phyloP scores from a whole-genome alignment of 306 rosid genomes.

The Hippophae gyantsensis region DNA sequence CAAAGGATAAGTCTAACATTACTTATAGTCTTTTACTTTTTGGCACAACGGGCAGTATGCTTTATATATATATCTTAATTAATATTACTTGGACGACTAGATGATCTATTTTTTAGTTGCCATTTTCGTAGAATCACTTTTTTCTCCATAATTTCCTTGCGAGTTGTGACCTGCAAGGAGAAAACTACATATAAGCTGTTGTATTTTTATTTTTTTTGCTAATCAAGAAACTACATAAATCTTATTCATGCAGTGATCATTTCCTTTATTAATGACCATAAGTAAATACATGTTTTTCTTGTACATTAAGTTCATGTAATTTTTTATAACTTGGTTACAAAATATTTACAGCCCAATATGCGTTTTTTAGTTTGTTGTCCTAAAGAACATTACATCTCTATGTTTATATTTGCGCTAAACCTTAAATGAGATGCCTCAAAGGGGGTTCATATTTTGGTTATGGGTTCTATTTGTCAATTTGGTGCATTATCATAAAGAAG shows the following conservation, averaged over 20 bases:
- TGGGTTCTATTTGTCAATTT: too few species aligned
- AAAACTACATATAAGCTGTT: too few species aligned
- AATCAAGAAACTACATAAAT: neutral
- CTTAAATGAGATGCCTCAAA: too few species aligned
- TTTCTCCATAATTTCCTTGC: neutral
- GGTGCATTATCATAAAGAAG: too few species aligned
- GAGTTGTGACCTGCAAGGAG: neutral
- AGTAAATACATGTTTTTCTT: neutral
- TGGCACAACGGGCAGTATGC: conserved; percentile 48
- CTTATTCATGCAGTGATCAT: neutral
- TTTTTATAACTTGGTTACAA: too few species aligned
- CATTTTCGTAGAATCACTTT: neutral
- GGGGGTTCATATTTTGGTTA: too few species aligned
- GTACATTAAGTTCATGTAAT: neutral
- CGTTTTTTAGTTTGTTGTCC: too few species aligned
- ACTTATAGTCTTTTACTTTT: conserved; percentile 63
- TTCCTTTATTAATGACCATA: too few species aligned
- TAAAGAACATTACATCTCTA: too few species aligned
- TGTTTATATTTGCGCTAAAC: too few species aligned
- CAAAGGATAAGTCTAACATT: conserved; percentile 63
- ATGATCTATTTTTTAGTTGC: neutral
- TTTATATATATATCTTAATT: neutral
- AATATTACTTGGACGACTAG: neutral
- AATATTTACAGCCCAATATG: too few species aligned
- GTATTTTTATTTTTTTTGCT: too few species aligned